Evolutionary conservation across 2,329 filamentous ascomycete genomes (phyloP).

Genomic region (Claviceps spartinae): DNA sequence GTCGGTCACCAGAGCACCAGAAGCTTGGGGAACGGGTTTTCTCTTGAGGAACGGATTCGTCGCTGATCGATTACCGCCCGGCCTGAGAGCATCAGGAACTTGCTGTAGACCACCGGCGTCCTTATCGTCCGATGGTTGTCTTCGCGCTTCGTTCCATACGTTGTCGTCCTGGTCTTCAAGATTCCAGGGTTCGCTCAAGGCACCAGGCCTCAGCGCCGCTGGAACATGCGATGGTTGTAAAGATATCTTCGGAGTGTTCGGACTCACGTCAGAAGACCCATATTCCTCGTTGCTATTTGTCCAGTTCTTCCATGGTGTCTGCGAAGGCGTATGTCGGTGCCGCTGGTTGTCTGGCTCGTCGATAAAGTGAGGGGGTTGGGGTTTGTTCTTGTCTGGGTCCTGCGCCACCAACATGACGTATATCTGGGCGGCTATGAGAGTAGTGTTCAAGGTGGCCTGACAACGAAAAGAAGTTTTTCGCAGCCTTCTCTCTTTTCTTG

Average conservation of each 20-base stretch:
- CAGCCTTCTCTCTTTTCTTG: background rate
- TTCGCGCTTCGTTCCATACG: slow-evolving; percentile 17
- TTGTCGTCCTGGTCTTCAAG: slow-evolving; percentile 16
- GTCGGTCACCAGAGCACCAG: slow-evolving; percentile 15
- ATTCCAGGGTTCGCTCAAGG: slow-evolving; percentile 7
- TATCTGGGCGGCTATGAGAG: background rate
- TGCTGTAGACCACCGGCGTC: slow-evolving; percentile 7
- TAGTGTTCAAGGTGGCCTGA: background rate
- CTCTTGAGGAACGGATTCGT: slow-evolving; percentile 43
- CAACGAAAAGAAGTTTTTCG: background rate
- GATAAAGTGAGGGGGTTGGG: background rate
- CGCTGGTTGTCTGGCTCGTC: background rate
- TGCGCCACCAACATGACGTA: slow-evolving; percentile 5
- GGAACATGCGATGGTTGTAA: slow-evolving; percentile 14
- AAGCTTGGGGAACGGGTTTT: slow-evolving; percentile 17
- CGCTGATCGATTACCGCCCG: slow-evolving; percentile 22
- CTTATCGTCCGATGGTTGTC: slow-evolving; percentile 3
- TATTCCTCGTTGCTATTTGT: slow-evolving; percentile 14
- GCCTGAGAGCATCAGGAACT: slow-evolving; percentile 20
- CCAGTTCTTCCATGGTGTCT: slow-evolving; percentile 14
- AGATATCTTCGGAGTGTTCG: slow-evolving; percentile 4
- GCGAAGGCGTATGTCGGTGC: background rate
- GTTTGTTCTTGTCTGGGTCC: background rate
- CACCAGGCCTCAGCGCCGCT: slow-evolving; percentile 20
- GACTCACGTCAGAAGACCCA: background rate